Percentiles rank a stretch among this genome's conserved stretches.
Conservation (phyloP, 2,329 filamentous ascomycete species). For the Fusarium pseudocircinatum region DNA sequence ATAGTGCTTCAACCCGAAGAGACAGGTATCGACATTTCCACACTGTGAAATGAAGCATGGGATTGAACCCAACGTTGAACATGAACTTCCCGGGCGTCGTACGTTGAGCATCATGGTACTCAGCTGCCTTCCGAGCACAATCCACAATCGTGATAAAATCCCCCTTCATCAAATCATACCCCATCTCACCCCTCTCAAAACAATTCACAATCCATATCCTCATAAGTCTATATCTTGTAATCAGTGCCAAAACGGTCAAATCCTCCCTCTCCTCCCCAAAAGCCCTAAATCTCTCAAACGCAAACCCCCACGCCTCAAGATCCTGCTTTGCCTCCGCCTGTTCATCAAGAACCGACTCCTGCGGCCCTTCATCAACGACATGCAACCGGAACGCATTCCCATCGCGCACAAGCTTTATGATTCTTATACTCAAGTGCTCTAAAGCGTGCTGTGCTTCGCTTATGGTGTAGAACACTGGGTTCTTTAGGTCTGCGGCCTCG, state of each 20-base stretch:
- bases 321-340: conserved; percentile 33
- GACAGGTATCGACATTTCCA: conserved; percentile 52
- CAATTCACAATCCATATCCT: conserved; percentile 48
- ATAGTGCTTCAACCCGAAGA: conserved; percentile 48
- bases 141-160: conserved; percentile 47
- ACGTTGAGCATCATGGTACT: neutral
- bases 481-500: neutral
- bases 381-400: conserved; percentile 43
- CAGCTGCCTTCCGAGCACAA: conserved; percentile 33
- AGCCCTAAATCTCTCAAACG: conserved; percentile 35
- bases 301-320: conserved; percentile 44
- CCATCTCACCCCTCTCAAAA: conserved; percentile 45
- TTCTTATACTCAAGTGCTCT: conserved; percentile 41
- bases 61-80: conserved; percentile 54
- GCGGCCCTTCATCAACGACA: conserved; percentile 5
- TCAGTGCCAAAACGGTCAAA: conserved; percentile 35
- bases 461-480: conserved; percentile 11
- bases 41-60: conserved; percentile 50
- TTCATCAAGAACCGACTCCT: conserved; percentile 33
- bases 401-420: conserved; percentile 45
- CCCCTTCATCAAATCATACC: conserved; percentile 47
- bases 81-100: conserved; percentile 45
- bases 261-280: conserved; percentile 2
- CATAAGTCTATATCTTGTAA: conserved; percentile 45
- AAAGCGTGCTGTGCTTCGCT: conserved; percentile 46